These are phyloP conservation scores for Arthrobotrys pseudoclavata DNA, from an alignment of 2,329 filamentous ascomycete species.

Conservation along the genomic window DNA sequence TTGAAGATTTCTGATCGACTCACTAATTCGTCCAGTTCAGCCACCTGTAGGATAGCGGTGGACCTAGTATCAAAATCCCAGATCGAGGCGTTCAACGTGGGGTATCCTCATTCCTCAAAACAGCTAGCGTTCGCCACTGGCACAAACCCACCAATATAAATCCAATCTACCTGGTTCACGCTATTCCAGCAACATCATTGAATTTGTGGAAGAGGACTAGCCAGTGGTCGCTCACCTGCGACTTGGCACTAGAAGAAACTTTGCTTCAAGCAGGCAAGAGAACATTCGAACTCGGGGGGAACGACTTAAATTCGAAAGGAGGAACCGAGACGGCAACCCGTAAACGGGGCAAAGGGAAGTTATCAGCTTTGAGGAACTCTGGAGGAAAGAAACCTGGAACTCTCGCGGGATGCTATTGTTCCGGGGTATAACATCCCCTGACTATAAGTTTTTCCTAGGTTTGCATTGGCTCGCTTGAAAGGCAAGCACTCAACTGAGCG, in stretches of 20 bases:
- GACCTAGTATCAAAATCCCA: slow-evolving; percentile 29
- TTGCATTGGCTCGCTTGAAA: slow-evolving; percentile 46
- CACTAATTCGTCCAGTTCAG: slow-evolving; percentile 29
- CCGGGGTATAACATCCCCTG: slow-evolving; percentile 47
- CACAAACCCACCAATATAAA: slow-evolving; percentile 21
- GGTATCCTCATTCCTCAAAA: slow-evolving; percentile 26
- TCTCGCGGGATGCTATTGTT: slow-evolving; percentile 37
- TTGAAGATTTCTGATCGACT: slow-evolving; percentile 36
- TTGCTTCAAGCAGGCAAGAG: slow-evolving; percentile 34
- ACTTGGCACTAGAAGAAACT: slow-evolving; percentile 10
- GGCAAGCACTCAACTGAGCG: slow-evolving; percentile 24
- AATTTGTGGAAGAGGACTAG: slow-evolving; percentile 1
- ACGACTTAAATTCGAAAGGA: slow-evolving; percentile 21
- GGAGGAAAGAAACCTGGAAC: slow-evolving; percentile 15
- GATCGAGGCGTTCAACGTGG: slow-evolving; percentile 31
- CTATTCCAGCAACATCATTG: slow-evolving; percentile 22
- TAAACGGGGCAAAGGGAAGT: slow-evolving; percentile 47
- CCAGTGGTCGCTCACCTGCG: not conserved
- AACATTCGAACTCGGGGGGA: not conserved
- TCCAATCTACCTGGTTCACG: slow-evolving; percentile 51
- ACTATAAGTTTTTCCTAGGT: slow-evolving; percentile 43
- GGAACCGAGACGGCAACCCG: slow-evolving; percentile 48
- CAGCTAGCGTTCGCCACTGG: slow-evolving; percentile 37
- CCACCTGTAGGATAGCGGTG: slow-evolving; percentile 34
- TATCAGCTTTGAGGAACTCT: slow-evolving; percentile 17